Evolutionary conservation across 2,329 filamentous ascomycete genomes (phyloP).

Genomic region (Pseudogymnoascus sp.): DNA sequence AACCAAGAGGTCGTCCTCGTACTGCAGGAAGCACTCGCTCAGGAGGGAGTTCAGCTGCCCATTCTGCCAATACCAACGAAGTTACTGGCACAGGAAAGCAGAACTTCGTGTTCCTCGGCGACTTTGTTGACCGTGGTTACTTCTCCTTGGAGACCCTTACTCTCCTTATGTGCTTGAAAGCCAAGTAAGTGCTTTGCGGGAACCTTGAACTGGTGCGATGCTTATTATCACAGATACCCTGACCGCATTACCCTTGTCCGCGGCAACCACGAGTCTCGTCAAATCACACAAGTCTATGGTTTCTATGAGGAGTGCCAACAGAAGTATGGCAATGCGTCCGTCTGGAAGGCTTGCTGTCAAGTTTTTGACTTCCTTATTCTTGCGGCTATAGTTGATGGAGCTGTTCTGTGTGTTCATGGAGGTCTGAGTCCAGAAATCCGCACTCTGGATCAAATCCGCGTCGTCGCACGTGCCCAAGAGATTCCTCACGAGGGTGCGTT

Average conservation of each 20-base stretch:
- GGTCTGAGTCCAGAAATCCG: slow-evolving; percentile 65
- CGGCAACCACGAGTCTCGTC: slow-evolving; percentile 68
- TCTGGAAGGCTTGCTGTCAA: slow-evolving; percentile 73
- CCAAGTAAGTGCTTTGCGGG: slow-evolving; percentile 44
- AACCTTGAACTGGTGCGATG: not conserved
- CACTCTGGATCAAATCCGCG: slow-evolving; percentile 66
- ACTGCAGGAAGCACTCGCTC: slow-evolving; percentile 34
- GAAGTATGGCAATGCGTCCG: slow-evolving; percentile 69
- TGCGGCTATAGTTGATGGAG: slow-evolving; percentile 65
- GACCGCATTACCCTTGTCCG: slow-evolving; percentile 65
- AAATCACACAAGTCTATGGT: slow-evolving; percentile 71
- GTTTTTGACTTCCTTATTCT: slow-evolving; percentile 71
- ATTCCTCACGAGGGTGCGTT: slow-evolving; percentile 72
- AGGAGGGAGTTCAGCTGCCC: slow-evolving; percentile 31
- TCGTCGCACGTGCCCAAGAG: slow-evolving; percentile 66
- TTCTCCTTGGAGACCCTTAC: slow-evolving; percentile 69
- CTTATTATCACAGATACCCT: slow-evolving; percentile 45
- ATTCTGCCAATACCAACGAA: slow-evolving; percentile 30
- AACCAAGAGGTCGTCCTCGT: slow-evolving; percentile 39
- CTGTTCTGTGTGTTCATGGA: slow-evolving; percentile 66
- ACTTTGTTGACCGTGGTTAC: slow-evolving; percentile 68
- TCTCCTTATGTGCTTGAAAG: slow-evolving; percentile 63
- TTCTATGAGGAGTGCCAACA: slow-evolving; percentile 73
- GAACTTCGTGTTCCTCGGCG: slow-evolving; percentile 65
- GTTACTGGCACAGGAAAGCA: slow-evolving; percentile 47